Percentiles rank a stretch among this genome's conserved stretches.
Evolutionary conservation across 306 rosid genomes (phyloP).

Genomic region (Citrullus colocynthis): DNA sequence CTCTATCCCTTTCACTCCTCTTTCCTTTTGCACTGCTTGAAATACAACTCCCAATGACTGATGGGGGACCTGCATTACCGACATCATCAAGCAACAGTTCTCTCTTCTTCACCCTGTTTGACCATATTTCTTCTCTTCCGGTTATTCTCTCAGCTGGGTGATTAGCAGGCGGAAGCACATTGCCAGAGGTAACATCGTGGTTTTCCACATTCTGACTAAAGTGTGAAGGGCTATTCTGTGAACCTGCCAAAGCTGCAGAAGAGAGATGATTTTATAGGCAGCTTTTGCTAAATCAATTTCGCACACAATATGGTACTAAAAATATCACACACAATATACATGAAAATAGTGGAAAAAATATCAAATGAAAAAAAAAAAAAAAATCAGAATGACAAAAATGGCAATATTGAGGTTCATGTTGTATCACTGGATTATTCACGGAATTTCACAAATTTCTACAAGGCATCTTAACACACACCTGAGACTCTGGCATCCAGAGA

Average conservation of each 20-base stretch:
- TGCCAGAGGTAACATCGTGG: conserved; percentile 42
- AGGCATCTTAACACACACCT: conserved; percentile 27
- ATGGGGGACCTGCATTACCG: conserved; percentile 39
- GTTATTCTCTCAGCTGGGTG: conserved; percentile 45
- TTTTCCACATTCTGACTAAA: conserved; percentile 59
- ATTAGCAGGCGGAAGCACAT: conserved; percentile 41
- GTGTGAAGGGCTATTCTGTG: conserved; percentile 70
- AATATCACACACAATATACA: background rate
- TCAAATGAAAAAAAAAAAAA: background rate
- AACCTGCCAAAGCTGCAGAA: conserved; percentile 63
- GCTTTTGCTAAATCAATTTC: background rate
- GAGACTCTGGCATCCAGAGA: conserved; percentile 52
- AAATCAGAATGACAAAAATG: conserved; percentile 5
- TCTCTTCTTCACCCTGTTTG: conserved; percentile 92
- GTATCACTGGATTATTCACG: background rate
- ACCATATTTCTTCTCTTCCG: conserved; percentile 70
- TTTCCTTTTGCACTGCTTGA: conserved; percentile 89
- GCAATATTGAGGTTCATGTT: background rate
- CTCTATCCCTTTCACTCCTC: conserved; percentile 99
- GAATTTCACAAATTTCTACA: conserved; percentile 2
- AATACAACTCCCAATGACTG: conserved; percentile 65
- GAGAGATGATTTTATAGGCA: conserved; percentile 2
- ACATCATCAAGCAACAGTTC: conserved; percentile 89
- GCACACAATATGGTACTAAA: background rate
- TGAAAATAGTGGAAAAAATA: background rate